Evolutionary conservation across 495 filamentous ascomycete species (phyloP).

Genomic region (Penicillium crystallinum): DNA sequence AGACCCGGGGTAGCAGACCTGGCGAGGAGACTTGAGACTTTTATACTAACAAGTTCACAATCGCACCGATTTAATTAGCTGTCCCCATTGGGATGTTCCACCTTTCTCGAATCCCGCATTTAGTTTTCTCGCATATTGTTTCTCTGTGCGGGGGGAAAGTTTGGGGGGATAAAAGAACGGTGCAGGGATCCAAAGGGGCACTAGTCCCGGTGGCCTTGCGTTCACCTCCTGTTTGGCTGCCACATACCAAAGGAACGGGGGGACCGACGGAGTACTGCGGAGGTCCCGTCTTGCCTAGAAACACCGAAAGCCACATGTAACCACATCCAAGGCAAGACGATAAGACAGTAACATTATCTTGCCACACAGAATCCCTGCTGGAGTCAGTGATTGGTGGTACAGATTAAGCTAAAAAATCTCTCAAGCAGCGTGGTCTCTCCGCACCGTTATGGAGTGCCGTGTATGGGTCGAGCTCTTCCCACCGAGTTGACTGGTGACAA

Average conservation of each 20-base stretch:
- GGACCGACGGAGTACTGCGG: constrained; percentile 13
- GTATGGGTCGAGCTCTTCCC: neutral
- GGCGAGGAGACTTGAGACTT: neutral
- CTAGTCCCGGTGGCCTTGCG: neutral
- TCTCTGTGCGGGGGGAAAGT: neutral
- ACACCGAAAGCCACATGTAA: constrained; percentile 14
- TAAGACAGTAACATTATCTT: constrained; percentile 11
- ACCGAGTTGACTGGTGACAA: neutral
- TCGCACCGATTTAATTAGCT: neutral
- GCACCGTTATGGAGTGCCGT: neutral
- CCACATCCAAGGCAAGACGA: constrained; percentile 8
- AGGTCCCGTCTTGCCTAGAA: constrained; percentile 9
- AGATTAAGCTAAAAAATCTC: neutral
- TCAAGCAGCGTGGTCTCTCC: neutral
- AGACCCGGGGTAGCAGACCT: neutral
- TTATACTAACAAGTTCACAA: neutral
- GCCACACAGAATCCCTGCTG: constrained; percentile 4
- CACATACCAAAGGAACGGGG: constrained; percentile 1
- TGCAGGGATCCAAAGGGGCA: neutral
- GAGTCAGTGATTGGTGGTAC: constrained; percentile 2
- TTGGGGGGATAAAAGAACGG: neutral
- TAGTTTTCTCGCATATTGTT: neutral
- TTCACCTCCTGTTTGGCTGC: neutral
- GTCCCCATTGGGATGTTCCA: neutral
- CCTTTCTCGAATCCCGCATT: neutral